Evolutionary conservation across 768 basidiomycete species (phyloP).

Genomic region (Naganishia randhawae): DNA sequence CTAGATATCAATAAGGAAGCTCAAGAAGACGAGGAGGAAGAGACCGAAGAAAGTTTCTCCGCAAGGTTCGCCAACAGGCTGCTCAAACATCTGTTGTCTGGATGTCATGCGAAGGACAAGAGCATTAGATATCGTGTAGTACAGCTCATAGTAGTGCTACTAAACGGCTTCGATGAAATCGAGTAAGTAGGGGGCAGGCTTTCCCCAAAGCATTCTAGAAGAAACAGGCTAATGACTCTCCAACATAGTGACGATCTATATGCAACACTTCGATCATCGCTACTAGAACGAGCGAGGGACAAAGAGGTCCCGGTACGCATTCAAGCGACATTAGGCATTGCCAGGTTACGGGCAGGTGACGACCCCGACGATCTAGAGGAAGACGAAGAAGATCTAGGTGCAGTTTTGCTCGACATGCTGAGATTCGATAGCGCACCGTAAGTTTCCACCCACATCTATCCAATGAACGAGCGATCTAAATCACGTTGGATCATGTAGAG

Average conservation of each 20-base stretch:
- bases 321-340: conserved; percentile 74
- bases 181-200: conserved; percentile 55
- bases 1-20: conserved; percentile 52
- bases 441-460: conserved; percentile 43
- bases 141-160: conserved; percentile 72
- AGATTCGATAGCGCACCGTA: conserved; percentile 72
- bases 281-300: conserved; percentile 72
- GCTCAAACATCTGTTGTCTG: conserved; percentile 68
- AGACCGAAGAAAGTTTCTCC: conserved; percentile 62
- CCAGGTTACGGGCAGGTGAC: conserved; percentile 70
- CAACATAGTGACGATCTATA: conserved; percentile 62
- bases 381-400: conserved; percentile 43
- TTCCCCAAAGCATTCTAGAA: conserved; percentile 52
- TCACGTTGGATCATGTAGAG: conserved; percentile 54
- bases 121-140: conserved; percentile 73
- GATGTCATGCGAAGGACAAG: conserved; percentile 83
- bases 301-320: conserved; percentile 73
- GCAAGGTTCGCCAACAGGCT: conserved; percentile 67
- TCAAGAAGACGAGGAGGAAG: conserved; percentile 54
- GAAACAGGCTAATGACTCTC: not conserved
- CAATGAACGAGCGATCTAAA: conserved; percentile 3
- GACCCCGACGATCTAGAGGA: conserved; percentile 58
- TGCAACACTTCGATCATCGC: conserved; percentile 58
- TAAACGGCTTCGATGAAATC: conserved; percentile 73
- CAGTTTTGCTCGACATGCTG: conserved; percentile 61